Conservation (phyloP, 164 flowering plant species). For the Magnolia kwangsiensis region DNA sequence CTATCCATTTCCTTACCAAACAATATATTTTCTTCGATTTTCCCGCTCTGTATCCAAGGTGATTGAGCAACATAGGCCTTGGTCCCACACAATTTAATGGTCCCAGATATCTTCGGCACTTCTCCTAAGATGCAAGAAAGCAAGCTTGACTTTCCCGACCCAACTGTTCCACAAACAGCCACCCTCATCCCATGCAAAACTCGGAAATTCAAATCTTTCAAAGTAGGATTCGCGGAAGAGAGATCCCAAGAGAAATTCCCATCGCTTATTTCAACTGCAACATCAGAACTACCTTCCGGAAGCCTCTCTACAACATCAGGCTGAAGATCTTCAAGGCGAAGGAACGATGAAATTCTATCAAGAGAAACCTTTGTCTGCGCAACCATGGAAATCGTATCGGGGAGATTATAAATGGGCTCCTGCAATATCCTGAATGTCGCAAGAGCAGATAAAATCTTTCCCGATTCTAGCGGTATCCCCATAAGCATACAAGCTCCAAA, state of each 20-base stretch:
- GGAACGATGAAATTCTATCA: slow-evolving; percentile 59
- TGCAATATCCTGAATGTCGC: slow-evolving; percentile 76
- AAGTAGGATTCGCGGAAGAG: slow-evolving; percentile 26
- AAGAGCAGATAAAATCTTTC: slow-evolving; percentile 69
- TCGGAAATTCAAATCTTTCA: slow-evolving; percentile 37
- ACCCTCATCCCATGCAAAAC: slow-evolving; percentile 45
- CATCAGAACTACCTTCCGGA: slow-evolving; percentile 36
- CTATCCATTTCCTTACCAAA: slow-evolving; percentile 79
- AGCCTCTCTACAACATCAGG: slow-evolving; percentile 42
- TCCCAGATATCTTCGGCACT: slow-evolving; percentile 43
- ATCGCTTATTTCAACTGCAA: slow-evolving; percentile 48
- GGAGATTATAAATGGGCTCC: slow-evolving; percentile 64
- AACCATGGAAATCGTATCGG: slow-evolving; percentile 58
- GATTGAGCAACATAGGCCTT: slow-evolving; percentile 88
- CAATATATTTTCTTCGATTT: slow-evolving; percentile 74
- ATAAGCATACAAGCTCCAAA: slow-evolving; percentile 56
- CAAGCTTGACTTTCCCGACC: slow-evolving; percentile 62
- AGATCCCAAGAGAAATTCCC: slow-evolving; percentile 37
- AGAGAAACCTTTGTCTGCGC: slow-evolving; percentile 73
- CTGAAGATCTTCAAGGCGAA: slow-evolving; percentile 51
- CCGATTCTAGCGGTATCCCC: slow-evolving; percentile 64
- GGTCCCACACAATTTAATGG: slow-evolving; percentile 42
- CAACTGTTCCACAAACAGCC: slow-evolving; percentile 61
- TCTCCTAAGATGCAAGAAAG: slow-evolving; percentile 60
- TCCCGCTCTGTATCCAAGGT: slow-evolving; percentile 92